Percentiles rank a stretch among this genome's conserved stretches.
Evolutionary conservation across 2,329 filamentous ascomycete species (phyloP).

Genomic region (Diaporthe sp.): DNA sequence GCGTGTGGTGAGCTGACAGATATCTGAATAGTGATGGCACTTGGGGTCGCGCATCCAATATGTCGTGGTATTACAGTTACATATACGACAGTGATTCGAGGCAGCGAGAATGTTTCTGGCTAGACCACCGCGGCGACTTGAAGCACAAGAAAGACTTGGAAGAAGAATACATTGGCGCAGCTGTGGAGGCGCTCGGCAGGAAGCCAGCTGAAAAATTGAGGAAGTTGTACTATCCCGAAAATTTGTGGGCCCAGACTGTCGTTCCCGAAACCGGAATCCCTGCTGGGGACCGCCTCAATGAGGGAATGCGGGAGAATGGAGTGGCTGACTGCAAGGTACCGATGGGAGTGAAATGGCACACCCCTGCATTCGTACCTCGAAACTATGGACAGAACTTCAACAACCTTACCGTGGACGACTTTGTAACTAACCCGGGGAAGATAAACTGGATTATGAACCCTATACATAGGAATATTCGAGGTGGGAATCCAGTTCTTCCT

Average conservation of each 20-base stretch:
- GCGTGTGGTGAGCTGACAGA: neutral
- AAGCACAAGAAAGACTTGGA: neutral
- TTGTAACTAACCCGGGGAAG: neutral
- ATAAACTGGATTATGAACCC: neutral
- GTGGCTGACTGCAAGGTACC: neutral
- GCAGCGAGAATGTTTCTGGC: conserved; percentile 26
- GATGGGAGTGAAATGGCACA: neutral
- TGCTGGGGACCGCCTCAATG: neutral
- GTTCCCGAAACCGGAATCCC: neutral
- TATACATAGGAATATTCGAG: neutral
- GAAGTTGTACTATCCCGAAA: neutral
- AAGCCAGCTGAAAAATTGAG: no score
- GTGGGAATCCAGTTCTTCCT: neutral
- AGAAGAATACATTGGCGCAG: conserved; percentile 3
- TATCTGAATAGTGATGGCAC: neutral
- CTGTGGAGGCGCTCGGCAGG: neutral
- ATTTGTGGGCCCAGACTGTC: neutral
- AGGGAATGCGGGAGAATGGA: conserved; percentile 19
- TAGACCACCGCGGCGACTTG: conserved; percentile 16
- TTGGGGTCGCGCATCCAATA: conserved; percentile 7
- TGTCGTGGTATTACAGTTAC: conserved; percentile 24
- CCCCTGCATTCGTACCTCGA: neutral
- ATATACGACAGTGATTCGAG: neutral
- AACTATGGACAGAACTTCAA: neutral
- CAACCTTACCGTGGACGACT: neutral